phyloP scores from a whole-genome alignment of 2,329 filamentous ascomycete species.

The Pestalotiopsis sp. region DNA sequence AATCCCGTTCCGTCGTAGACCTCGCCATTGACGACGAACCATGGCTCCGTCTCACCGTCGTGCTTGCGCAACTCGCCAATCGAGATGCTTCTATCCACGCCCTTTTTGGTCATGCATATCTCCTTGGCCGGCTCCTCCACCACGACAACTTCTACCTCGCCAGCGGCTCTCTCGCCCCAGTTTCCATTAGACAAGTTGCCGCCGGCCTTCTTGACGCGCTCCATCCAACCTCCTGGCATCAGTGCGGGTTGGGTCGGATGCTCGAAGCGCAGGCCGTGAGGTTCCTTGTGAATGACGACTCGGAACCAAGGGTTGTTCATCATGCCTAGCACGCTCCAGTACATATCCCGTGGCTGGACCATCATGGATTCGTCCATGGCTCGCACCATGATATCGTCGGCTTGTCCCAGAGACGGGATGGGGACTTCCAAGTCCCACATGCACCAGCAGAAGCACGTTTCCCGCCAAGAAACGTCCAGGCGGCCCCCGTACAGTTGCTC shows the following conservation, averaged over 20 bases:
- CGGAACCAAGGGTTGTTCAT: conserved; percentile 98
- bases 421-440: conserved; percentile 81
- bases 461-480: conserved; percentile 80
- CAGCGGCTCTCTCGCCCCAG: conserved; percentile 76
- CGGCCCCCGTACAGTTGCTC: conserved; percentile 73
- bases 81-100: conserved; percentile 63
- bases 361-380: conserved; percentile 92
- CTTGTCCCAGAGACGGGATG: conserved; percentile 60
- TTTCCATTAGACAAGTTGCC: conserved; percentile 79
- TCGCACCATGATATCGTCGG: conserved; percentile 77
- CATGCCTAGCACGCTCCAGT: conserved; percentile 94
- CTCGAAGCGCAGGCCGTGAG: conserved; percentile 71
- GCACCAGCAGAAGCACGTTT: conserved; percentile 87
- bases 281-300: conserved; percentile 73
- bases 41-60: conserved; percentile 66
- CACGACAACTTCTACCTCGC: conserved; percentile 44
- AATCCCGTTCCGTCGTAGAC: conserved; percentile 87
- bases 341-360: conserved; percentile 88
- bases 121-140: conserved; percentile 60
- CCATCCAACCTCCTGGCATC: conserved; percentile 89
- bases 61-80: conserved; percentile 75
- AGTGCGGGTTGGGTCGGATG: conserved; percentile 84
- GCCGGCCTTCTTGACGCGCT: conserved; percentile 80
- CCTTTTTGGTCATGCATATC: conserved; percentile 76
- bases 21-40: conserved; percentile 88